Conservation (phyloP, 257 asterid genomes). For the Schizonepeta tenuifolia region DNA sequence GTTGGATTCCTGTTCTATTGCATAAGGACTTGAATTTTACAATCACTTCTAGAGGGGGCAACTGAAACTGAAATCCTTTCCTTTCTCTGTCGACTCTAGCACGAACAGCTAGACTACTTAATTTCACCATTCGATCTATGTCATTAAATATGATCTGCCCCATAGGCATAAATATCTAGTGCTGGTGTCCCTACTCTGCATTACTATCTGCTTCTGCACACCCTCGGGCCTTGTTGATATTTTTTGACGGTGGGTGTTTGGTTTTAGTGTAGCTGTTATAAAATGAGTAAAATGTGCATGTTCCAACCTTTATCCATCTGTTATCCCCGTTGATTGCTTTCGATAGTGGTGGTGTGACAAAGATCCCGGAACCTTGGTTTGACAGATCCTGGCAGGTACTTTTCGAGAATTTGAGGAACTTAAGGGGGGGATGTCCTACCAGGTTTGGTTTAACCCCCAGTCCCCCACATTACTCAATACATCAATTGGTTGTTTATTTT, state of each 20-base stretch:
- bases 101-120: not conserved
- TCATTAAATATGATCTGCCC: not conserved
- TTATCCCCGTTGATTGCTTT: not conserved
- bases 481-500: not conserved
- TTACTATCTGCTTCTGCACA: not conserved
- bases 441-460: conserved; percentile 2
- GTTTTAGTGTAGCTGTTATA: not conserved
- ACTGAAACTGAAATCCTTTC: not conserved
- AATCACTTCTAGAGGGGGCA: not conserved
- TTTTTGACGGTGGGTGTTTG: not conserved
- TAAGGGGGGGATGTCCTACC: conserved; percentile 9
- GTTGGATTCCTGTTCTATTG: not conserved
- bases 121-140: not conserved
- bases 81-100: not conserved
- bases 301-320: not conserved
- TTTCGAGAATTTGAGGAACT: conserved; percentile 42
- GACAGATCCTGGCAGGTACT: conserved; percentile 38
- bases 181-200: not conserved
- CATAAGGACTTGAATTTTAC: not conserved
- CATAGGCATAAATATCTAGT: not conserved
- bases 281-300: too few relatives aligned
- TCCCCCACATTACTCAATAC: not conserved
- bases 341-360: conserved; percentile 29
- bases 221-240: not conserved
- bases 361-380: conserved; percentile 31